Base-by-base conservation (phyloP, 192 early-diverging fungal species). In the Linnemannia exigua region DNA sequence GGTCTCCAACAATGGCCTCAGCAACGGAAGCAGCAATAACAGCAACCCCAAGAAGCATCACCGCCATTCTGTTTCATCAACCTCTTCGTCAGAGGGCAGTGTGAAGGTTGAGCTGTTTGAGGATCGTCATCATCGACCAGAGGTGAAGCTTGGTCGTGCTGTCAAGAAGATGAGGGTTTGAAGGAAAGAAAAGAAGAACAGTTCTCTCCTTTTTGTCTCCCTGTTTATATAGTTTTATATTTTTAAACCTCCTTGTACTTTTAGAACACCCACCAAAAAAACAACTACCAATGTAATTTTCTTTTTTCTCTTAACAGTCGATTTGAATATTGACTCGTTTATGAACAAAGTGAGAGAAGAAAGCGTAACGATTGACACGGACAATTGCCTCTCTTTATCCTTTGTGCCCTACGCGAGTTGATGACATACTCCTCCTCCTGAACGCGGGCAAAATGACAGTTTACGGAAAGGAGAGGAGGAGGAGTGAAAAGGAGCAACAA, bases 161-260 rank as follows among this genome's bases (percentile, higher is more conserved):
- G 73, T 44, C 31, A 86, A 86, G 70, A 86, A 75, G 75, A 74
- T 77, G 50, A 86, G 58, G 70, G 70, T 77, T 20, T 76, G 50
- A 67, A 47, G 35, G 41, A 37, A 16, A 22, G 16, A 11, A 22
- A 9, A n/a, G 15, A n/a, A n/a, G n/a, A n/a, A n/a, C n/a, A n/a
- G n/a, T n/a, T 63, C 15, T 50, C 47, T 8, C 28, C 3, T 58
- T 28, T 70, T 47, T 8, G 35, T 38, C 44, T n/a, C 31, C 41
- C 61, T 67, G n/a, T 74, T 47, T 41, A 47, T 52, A 74, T 74
- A 74, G 33, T 22, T 73, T 50, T 20, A 50, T 66, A 37, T 79
- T 51, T 50, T 36, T 72, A 25, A 41, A 14, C 31, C 52, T 48
- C 68, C 36, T 38, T 67, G 25, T 76, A 41, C n/a, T 66, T 76